These are phyloP conservation scores for Ganoderma lucidum DNA, from an alignment of 1,284 basidiomycete genomes.

Conservation along the genomic window DNA sequence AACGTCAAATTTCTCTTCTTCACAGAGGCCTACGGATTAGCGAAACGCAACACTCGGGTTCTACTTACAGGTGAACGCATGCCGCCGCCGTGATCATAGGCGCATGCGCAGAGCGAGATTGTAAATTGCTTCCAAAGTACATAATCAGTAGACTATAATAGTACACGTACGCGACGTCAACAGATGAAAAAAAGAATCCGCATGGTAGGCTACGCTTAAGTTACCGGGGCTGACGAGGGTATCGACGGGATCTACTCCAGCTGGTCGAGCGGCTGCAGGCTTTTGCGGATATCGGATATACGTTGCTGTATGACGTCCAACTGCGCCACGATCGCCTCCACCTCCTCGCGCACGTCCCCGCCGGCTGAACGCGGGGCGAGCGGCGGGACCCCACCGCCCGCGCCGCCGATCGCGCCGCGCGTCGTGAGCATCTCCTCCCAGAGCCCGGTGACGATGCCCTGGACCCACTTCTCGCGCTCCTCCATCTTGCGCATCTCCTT, in stretches of 20 bases:
- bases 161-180: background rate
- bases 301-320: slow-evolving; percentile 53
- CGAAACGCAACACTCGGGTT: no score
- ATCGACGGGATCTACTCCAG: background rate
- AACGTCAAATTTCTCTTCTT: no score
- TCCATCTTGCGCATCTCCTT: slow-evolving; percentile 65
- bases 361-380: slow-evolving; percentile 28
- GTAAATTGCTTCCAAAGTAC: slow-evolving; percentile 6
- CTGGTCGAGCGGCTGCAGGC: slow-evolving; percentile 34
- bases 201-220: background rate
- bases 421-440: slow-evolving; percentile 73
- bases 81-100: no score
- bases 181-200: background rate
- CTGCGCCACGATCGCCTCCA: slow-evolving; percentile 55
- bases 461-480: slow-evolving; percentile 78
- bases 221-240: background rate
- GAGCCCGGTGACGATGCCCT: slow-evolving; percentile 70
- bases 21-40: no score
- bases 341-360: slow-evolving; percentile 55
- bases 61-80: no score
- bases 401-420: slow-evolving; percentile 37
- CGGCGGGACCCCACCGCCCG: slow-evolving; percentile 22
- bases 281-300: slow-evolving; percentile 35
- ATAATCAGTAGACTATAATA: slow-evolving; percentile 10
- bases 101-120: background rate